phyloP scores from a whole-genome alignment of 495 filamentous ascomycete genomes.

The Podospora pseudocomata region DNA sequence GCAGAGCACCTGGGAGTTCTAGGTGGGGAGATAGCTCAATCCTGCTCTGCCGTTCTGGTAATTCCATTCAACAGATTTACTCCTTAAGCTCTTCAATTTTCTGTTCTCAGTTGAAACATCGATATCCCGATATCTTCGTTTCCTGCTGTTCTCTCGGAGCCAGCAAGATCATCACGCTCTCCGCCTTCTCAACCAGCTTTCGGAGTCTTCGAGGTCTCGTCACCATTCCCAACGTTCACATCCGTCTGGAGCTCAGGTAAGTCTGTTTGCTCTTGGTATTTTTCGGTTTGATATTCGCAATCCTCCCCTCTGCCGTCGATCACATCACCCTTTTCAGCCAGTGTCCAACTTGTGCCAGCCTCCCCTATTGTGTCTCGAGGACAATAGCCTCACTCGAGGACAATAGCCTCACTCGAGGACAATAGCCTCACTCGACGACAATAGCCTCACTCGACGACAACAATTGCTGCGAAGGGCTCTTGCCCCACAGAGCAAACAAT shows the following conservation, averaged over 20 bases:
- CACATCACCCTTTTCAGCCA: neutral
- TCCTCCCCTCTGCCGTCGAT: neutral
- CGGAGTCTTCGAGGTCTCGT: neutral
- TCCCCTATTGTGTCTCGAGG: neutral
- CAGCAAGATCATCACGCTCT: neutral
- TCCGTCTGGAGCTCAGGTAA: neutral
- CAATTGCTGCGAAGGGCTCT: neutral
- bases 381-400: neutral
- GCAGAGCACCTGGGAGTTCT: neutral
- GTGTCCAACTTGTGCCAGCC: neutral
- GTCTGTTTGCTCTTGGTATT: neutral
- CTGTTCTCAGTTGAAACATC: neutral
- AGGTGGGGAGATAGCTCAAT: neutral
- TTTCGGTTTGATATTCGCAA: neutral
- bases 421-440: neutral
- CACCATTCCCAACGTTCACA: neutral
- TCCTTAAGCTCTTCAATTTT: neutral
- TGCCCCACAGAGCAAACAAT: neutral
- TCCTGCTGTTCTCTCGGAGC: neutral
- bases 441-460: neutral
- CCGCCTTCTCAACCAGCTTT: neutral
- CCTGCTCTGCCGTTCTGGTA: neutral
- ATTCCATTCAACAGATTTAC: neutral
- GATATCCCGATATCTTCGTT: neutral
- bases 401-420: neutral